A percentile compares a stretch with the other conserved stretches of the same genome.
phyloP scores from a whole-genome alignment of 176 grass and related monocot genomes.

The Aegilops bicornis region DNA sequence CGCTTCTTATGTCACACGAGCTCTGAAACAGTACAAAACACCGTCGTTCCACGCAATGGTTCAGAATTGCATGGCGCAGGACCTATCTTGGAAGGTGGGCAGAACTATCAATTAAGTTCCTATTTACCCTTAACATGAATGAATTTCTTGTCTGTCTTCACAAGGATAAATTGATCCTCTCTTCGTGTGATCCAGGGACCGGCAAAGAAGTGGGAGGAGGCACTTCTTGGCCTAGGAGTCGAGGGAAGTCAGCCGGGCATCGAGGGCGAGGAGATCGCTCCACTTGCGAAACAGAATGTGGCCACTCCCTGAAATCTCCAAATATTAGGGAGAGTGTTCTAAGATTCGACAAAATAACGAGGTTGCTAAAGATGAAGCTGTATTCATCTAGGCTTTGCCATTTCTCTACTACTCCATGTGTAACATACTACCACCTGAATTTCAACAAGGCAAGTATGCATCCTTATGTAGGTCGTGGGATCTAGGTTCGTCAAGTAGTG shows the following conservation, averaged over 20 bases:
- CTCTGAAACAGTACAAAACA: constrained; percentile 45
- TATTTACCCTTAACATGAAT: not conserved
- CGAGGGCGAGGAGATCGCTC: constrained; percentile 59
- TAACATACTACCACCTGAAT: constrained; percentile 2
- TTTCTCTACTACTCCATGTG: not conserved
- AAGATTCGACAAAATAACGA: not conserved
- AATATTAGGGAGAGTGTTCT: not conserved
- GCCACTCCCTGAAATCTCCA: constrained; percentile 49
- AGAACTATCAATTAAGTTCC: not conserved
- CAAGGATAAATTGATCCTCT: not conserved
- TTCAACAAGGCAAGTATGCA: not conserved
- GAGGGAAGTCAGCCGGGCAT: constrained; percentile 48
- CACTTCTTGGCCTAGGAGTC: constrained; percentile 54
- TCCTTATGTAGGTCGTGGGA: not conserved
- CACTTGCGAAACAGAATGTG: constrained; percentile 61
- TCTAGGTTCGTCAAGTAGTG: not conserved
- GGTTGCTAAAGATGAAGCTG: not conserved
- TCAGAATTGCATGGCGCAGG: constrained; percentile 65
- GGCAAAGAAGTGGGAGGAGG: constrained; percentile 74
- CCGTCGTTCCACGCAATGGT: constrained; percentile 52
- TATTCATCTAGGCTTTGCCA: not conserved
- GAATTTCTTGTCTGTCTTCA: not conserved
- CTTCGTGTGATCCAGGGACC: constrained; percentile 42
- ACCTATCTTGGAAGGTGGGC: constrained; percentile 76
- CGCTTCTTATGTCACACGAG: constrained; percentile 48